These are phyloP conservation scores for Fusarium sp. DNA, from an alignment of 2,329 filamentous ascomycete genomes.

Conservation along the genomic window DNA sequence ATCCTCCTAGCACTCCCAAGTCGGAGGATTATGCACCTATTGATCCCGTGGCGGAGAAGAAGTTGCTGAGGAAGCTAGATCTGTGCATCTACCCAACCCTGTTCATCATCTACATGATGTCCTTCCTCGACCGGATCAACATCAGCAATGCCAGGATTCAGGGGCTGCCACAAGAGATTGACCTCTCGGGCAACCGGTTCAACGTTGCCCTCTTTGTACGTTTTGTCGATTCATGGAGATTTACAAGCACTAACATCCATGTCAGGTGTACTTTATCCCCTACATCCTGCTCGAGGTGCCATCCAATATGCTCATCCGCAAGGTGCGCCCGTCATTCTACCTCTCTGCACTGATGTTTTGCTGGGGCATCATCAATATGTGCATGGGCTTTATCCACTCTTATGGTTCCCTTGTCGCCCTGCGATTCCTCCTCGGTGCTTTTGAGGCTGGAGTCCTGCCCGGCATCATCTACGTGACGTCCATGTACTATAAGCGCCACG, in stretches of 20 bases:
- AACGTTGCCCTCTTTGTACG: conserved; percentile 56
- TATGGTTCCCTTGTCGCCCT: conserved; percentile 49
- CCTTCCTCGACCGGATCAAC: conserved; percentile 59
- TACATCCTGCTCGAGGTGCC: conserved; percentile 60
- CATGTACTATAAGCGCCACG: conserved; percentile 62
- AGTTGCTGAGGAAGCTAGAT: conserved; percentile 56
- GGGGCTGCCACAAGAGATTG: conserved; percentile 56
- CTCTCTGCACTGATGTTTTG: conserved; percentile 53
- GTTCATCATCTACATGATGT: conserved; percentile 56
- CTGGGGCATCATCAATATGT: conserved; percentile 55
- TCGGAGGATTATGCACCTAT: conserved; percentile 31
- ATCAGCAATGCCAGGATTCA: conserved; percentile 62
- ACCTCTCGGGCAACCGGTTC: conserved; percentile 56
- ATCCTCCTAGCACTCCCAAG: conserved; percentile 23
- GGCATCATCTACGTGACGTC: conserved; percentile 59
- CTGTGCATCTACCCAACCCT: conserved; percentile 55
- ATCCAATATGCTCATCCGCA: conserved; percentile 59
- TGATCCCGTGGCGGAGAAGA: conserved; percentile 50
- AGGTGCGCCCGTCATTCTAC: conserved; percentile 54
- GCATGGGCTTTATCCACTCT: conserved; percentile 53
- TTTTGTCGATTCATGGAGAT: background rate
- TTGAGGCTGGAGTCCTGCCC: conserved; percentile 53
- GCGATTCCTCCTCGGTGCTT: conserved; percentile 55
- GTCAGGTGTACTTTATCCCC: conserved; percentile 52
- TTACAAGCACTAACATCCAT: background rate